These are phyloP conservation scores for Annulohypoxylon maeteangense DNA, from an alignment of 495 filamentous ascomycete genomes.

Conservation along the genomic window DNA sequence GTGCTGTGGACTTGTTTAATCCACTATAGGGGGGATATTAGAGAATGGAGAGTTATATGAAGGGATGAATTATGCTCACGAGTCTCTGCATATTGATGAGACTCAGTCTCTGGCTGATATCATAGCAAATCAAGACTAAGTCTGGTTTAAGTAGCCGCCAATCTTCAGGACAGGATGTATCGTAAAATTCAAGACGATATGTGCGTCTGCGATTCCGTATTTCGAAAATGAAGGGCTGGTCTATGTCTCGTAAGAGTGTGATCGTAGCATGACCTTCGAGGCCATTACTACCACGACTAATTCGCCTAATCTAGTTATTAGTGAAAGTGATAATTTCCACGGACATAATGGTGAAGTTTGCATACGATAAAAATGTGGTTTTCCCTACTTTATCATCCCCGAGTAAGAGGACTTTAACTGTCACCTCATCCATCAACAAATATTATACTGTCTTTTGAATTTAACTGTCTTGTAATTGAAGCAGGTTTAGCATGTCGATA, in stretches of 20 bases:
- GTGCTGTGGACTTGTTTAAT: constrained; percentile 69
- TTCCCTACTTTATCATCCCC: constrained; percentile 87
- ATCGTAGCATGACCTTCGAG: constrained; percentile 54
- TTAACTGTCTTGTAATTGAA: background rate
- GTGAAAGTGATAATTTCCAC: background rate
- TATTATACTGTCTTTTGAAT: background rate
- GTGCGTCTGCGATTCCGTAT: constrained; percentile 67
- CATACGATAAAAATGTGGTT: constrained; percentile 88
- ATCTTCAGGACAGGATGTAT: constrained; percentile 77
- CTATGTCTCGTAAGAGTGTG: constrained; percentile 72
- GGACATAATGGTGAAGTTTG: constrained; percentile 39
- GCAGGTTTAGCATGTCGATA: background rate
- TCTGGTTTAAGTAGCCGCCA: constrained; percentile 79
- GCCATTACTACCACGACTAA: constrained; percentile 57
- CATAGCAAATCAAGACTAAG: constrained; percentile 82
- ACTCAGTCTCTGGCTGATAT: constrained; percentile 74
- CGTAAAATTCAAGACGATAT: constrained; percentile 81
- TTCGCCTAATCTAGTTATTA: constrained; percentile 52
- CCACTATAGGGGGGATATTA: constrained; percentile 64
- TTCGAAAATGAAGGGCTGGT: constrained; percentile 87
- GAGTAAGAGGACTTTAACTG: constrained; percentile 77
- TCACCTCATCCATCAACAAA: constrained; percentile 54
- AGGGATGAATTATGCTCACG: constrained; percentile 56
- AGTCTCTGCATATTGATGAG: constrained; percentile 69
- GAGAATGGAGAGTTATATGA: constrained; percentile 5